Evolutionary conservation across 176 grass and related monocot species (phyloP).

Genomic region (Avena atlantica): DNA sequence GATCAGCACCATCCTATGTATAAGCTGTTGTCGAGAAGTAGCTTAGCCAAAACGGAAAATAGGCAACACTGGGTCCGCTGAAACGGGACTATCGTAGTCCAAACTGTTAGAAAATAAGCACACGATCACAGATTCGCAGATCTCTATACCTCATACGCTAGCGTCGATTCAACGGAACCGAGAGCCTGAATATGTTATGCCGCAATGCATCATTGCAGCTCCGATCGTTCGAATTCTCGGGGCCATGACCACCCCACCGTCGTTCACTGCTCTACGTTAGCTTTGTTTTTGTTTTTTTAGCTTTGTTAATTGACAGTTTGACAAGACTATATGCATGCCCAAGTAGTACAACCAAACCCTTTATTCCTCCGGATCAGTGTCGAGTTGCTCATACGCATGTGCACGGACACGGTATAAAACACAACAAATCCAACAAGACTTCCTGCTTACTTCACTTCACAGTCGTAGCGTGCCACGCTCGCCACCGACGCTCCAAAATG

Average conservation of each 20-base stretch:
- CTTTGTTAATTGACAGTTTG: background rate
- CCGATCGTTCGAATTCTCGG: background rate
- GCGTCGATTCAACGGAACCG: conserved; percentile 44
- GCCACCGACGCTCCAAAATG: conserved; percentile 14
- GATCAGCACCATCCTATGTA: too few relatives aligned
- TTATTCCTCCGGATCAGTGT: conserved; percentile 42
- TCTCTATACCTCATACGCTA: background rate
- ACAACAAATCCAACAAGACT: conserved; percentile 17
- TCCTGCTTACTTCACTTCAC: conserved; percentile 38
- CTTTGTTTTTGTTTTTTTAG: conserved; percentile 14
- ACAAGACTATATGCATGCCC: background rate
- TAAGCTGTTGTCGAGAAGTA: too few relatives aligned
- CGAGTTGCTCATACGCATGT: conserved; percentile 19
- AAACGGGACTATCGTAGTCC: too few relatives aligned
- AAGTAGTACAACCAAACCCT: conserved; percentile 27
- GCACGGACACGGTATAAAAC: conserved; percentile 38
- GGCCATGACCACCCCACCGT: conserved; percentile 16
- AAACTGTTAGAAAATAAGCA: too few relatives aligned
- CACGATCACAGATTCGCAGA: too few relatives aligned
- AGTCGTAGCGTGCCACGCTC: conserved; percentile 28
- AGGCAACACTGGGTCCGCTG: too few relatives aligned
- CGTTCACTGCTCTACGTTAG: conserved; percentile 4
- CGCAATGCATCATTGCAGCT: conserved; percentile 34
- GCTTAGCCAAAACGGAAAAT: too few relatives aligned
- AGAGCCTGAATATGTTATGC: background rate